Percentiles rank a stretch among this genome's conserved stretches.
phyloP scores from a whole-genome alignment of 257 asterid species.

The Nemophila menziesii region DNA sequence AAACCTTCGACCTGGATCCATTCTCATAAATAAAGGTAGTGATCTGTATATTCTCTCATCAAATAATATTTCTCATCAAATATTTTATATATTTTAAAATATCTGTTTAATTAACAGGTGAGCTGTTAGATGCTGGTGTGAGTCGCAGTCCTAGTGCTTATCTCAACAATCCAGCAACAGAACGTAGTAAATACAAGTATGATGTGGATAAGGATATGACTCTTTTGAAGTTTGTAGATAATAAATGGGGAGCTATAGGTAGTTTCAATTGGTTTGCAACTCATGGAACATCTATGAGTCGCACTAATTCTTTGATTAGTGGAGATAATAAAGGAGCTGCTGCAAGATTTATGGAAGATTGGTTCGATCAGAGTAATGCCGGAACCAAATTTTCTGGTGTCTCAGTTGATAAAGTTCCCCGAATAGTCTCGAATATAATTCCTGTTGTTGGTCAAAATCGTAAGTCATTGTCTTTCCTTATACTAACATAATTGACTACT shows the following conservation, averaged over 20 bases:
- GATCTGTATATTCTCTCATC: not conserved
- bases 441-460: constrained; percentile 46
- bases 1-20: constrained; percentile 81
- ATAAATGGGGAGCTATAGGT: constrained; percentile 98
- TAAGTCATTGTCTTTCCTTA: constrained; percentile 31
- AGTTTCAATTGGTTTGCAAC: constrained; percentile 99
- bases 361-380: constrained; percentile 52
- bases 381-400: constrained; percentile 19
- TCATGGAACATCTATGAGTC: constrained; percentile 99
- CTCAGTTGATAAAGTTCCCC: constrained; percentile 24
- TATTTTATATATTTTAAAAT: no score
- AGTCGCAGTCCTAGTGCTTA: constrained; percentile 97
- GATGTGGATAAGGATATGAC: constrained; percentile 91
- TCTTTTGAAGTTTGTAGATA: constrained; percentile 76
- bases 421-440: constrained; percentile 81
- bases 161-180: constrained; percentile 81
- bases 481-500: not conserved
- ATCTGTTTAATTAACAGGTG: constrained; percentile 51
- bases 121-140: constrained; percentile 78
- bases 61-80: not conserved
- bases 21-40: constrained; percentile 74
- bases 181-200: constrained; percentile 76
- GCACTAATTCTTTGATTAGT: constrained; percentile 82
- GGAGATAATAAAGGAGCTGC: constrained; percentile 99
- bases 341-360: constrained; percentile 96